Base-by-base conservation (phyloP, 345 rosid genomes). In the Citrus sp. region DNA sequence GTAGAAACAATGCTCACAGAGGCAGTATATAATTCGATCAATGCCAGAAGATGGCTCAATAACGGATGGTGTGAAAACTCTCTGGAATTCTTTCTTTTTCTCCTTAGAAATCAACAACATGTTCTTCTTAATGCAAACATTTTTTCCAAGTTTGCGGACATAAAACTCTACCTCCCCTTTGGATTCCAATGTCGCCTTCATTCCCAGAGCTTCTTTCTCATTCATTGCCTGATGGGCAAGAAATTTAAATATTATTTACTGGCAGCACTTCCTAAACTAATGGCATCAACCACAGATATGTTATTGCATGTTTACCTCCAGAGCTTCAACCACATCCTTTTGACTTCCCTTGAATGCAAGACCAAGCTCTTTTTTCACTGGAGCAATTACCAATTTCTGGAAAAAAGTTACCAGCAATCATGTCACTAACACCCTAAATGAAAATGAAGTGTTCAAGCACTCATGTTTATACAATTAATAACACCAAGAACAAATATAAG, bases 31-130 rank as follows among this genome's bases (percentile, higher is more conserved):
- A 66, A 95, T 95, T 69, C 99, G 88, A n/a, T 98, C 99, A 81
- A 93, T 91, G 67, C 98, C 98, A 61, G 92, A 95, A 0, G 98
- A 95, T 54, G 99, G 99, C 65, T 92, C 99, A 71, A 95, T 91
- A 71, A 95, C 98, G 18, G 99, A 95, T 3, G 99, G 99, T 4
- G 97, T 93, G 85, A 93, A 95, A 77, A 89, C 92, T 75, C 99
- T 83, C 79, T 93, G 97, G 82, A 92, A 90, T 84, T 90, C 99
- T 77, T 89, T 91, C 90, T 84, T 93, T 81, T 85, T 92, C 90
- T 93, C 92, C 90, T 91, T 95, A 32, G 97, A 90, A 81, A 95
- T 95, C 19, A 90, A 73, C 19, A 95, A 88, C 99, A 95, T 92
- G 74, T 28, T 28, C 30, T 64, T 94, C 89, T 88, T 92, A 78